A percentile compares a stretch with the other conserved stretches of the same genome.
Evolutionary conservation across 2,329 filamentous ascomycete genomes (phyloP).

Genomic region (Colletotrichum incanum): DNA sequence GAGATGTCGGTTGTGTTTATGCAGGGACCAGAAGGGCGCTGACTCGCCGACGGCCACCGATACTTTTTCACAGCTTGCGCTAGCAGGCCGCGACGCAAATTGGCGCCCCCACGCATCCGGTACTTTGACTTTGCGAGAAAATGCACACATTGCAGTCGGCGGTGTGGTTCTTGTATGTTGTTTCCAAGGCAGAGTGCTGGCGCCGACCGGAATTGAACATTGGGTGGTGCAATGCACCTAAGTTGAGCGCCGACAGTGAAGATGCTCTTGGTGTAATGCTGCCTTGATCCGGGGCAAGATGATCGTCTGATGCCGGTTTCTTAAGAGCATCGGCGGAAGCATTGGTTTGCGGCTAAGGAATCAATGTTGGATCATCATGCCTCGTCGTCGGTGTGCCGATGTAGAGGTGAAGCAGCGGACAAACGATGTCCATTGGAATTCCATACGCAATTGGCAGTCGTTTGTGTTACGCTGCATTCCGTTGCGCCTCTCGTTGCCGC

Average conservation of each 20-base stretch:
- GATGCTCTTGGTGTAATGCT: background rate
- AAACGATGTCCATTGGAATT: background rate
- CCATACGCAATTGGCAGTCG: background rate
- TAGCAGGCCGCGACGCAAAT: constrained; percentile 9
- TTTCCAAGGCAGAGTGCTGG: background rate
- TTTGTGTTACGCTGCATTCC: background rate
- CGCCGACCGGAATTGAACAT: background rate
- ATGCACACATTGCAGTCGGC: background rate
- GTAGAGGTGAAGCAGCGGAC: background rate
- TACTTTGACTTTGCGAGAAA: background rate
- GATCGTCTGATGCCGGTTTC: background rate
- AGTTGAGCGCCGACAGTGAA: background rate
- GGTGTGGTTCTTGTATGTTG: background rate
- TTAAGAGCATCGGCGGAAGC: background rate
- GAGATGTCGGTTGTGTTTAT: constrained; percentile 4
- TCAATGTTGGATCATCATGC: background rate
- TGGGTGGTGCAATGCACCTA: background rate
- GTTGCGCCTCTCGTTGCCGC: background rate
- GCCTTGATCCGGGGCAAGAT: background rate
- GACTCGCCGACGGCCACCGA: constrained; percentile 11
- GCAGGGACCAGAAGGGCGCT: constrained; percentile 14
- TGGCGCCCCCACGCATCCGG: constrained; percentile 6
- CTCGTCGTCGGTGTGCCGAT: background rate
- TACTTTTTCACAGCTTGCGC: background rate
- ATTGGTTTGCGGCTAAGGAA: background rate